A percentile compares a stretch with the other conserved stretches of the same genome.
Conservation (phyloP, 805 yeast genomes). For the Cyberlindnera misumaiensis region DNA sequence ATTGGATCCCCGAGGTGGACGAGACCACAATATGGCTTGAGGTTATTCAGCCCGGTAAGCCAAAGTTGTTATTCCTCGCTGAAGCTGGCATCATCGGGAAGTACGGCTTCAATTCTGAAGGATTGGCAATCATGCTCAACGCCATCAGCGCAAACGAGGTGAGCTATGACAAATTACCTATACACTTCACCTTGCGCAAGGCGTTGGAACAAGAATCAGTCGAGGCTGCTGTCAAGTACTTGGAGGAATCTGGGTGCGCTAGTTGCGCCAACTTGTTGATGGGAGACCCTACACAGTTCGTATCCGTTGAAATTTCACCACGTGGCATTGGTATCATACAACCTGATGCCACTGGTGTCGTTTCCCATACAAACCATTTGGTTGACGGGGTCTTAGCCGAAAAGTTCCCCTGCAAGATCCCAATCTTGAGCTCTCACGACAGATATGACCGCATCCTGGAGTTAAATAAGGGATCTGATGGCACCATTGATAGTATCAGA, state of each 20-base stretch:
- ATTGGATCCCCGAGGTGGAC: constrained; percentile 28
- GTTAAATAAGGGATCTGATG: constrained; percentile 13
- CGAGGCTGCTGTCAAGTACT: constrained; percentile 10
- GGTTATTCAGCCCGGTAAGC: constrained; percentile 17
- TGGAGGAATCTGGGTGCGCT: constrained; percentile 18
- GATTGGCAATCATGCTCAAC: constrained; percentile 18
- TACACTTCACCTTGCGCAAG: constrained; percentile 30
- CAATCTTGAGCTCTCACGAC: constrained; percentile 13
- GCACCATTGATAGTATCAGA: constrained; percentile 13
- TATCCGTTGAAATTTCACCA: constrained; percentile 21
- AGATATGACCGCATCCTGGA: constrained; percentile 16
- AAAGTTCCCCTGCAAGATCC: constrained; percentile 8
- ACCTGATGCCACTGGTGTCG: constrained; percentile 14
- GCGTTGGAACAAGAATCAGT: constrained; percentile 24
- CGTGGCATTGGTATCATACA: constrained; percentile 10
- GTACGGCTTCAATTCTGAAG: constrained; percentile 18
- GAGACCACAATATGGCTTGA: constrained; percentile 22
- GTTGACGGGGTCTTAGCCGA: constrained; percentile 4
- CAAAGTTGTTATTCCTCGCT: constrained; percentile 21
- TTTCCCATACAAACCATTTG: constrained; percentile 23
- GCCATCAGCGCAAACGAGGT: constrained; percentile 23
- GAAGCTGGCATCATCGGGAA: constrained; percentile 24
- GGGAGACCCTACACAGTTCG: constrained; percentile 18
- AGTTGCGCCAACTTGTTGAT: constrained; percentile 20
- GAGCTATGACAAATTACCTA: constrained; percentile 26